A percentile compares a stretch with the other conserved stretches of the same genome.
phyloP scores from a whole-genome alignment of 2,329 filamentous ascomycete species.

The Fusarium avenaceum region DNA sequence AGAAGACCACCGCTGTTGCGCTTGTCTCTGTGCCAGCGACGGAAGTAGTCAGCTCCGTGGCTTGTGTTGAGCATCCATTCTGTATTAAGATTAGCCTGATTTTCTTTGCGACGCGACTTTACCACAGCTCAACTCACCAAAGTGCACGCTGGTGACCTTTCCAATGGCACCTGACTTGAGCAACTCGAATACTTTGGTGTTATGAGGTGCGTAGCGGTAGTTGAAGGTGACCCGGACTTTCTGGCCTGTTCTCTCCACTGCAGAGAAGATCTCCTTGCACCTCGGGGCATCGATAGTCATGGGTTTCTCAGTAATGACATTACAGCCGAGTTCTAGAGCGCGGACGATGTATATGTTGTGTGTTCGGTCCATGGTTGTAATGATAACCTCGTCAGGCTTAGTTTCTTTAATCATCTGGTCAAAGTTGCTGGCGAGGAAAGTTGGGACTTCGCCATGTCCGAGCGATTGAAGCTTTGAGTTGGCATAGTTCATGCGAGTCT shows the following conservation, averaged over 20 bases:
- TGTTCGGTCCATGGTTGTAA: conserved; percentile 73
- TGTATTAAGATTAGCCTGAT: background rate
- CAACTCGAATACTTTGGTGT: conserved; percentile 70
- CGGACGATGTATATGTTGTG: conserved; percentile 72
- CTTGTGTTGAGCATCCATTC: conserved; percentile 74
- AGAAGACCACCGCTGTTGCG: conserved; percentile 70
- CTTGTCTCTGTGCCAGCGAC: conserved; percentile 73
- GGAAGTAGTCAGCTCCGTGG: conserved; percentile 73
- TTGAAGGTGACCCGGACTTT: conserved; percentile 72
- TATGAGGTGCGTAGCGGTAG: conserved; percentile 75
- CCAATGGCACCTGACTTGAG: conserved; percentile 68
- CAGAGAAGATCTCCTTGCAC: conserved; percentile 63
- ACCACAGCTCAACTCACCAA: conserved; percentile 46
- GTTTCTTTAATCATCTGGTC: conserved; percentile 70
- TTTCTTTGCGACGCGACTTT: rapidly evolving
- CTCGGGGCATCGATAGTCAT: conserved; percentile 73
- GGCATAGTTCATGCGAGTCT: conserved; percentile 70
- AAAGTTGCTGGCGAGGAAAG: conserved; percentile 67
- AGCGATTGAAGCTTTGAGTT: conserved; percentile 63
- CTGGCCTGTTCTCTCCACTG: conserved; percentile 52
- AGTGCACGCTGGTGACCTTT: conserved; percentile 68
- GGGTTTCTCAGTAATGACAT: conserved; percentile 74
- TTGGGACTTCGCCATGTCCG: conserved; percentile 64
- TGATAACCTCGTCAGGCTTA: conserved; percentile 71
- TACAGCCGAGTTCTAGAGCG: conserved; percentile 70